Evolutionary conservation across 2,329 filamentous ascomycete species (phyloP).

Genomic region (Dactylella cylindrospora): DNA sequence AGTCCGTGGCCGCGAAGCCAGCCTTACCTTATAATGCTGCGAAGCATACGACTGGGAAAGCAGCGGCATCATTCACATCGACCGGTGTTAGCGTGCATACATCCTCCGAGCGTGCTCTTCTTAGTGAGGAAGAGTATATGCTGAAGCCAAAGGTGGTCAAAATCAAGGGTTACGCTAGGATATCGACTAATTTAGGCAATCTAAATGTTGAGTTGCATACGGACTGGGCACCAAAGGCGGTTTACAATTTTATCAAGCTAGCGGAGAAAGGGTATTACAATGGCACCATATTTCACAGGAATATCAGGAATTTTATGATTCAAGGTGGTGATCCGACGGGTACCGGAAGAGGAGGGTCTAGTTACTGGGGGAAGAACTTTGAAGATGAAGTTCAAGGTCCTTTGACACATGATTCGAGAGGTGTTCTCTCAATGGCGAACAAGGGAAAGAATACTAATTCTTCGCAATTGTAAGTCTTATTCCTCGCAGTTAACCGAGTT

Average conservation of each 20-base stretch:
- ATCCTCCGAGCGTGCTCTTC: conserved; percentile 76
- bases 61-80: conserved; percentile 91
- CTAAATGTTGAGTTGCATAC: conserved; percentile 87
- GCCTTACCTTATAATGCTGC: conserved; percentile 76
- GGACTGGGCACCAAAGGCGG: conserved; percentile 85
- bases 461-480: conserved; percentile 67
- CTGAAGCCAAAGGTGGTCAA: conserved; percentile 86
- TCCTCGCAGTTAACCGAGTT: conserved; percentile 49
- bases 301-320: conserved; percentile 96
- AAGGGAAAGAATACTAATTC: conserved; percentile 98
- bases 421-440: conserved; percentile 91
- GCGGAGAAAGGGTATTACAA: conserved; percentile 89
- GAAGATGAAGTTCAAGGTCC: conserved; percentile 91
- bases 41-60: conserved; percentile 82
- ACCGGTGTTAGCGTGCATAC: conserved; percentile 92
- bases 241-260: conserved; percentile 94
- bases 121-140: conserved; percentile 96
- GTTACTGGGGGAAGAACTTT: conserved; percentile 93
- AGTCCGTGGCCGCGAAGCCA: conserved; percentile 13
- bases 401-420: conserved; percentile 75
- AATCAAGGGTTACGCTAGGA: conserved; percentile 84
- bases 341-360: conserved; percentile 84
- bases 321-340: conserved; percentile 94
- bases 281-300: conserved; percentile 81
- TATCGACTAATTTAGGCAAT: conserved; percentile 81